phyloP scores from a whole-genome alignment of 768 basidiomycete genomes.

The Mrakia frigida region DNA sequence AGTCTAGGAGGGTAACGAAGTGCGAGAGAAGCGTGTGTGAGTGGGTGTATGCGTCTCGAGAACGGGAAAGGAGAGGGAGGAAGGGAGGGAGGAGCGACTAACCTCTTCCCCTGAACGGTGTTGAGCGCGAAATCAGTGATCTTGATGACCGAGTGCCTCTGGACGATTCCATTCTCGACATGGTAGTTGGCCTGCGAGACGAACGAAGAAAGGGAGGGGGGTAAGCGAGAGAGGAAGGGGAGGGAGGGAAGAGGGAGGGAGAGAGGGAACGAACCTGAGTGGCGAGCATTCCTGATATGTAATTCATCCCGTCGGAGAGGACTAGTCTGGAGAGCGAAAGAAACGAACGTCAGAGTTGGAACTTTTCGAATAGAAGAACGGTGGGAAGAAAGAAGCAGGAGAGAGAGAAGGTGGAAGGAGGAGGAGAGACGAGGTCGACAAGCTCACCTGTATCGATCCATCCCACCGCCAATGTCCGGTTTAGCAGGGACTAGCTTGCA shows the following conservation, averaged over 20 bases:
- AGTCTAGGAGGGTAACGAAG: not conserved
- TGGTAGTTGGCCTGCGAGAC: constrained; percentile 46
- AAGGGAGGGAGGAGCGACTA: not conserved
- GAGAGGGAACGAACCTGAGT: constrained; percentile 67
- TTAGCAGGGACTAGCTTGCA: constrained; percentile 64
- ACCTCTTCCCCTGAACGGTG: constrained; percentile 77
- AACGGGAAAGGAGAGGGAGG: not conserved
- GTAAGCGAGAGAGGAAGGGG: not conserved
- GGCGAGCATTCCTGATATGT: constrained; percentile 88
- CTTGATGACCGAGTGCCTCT: constrained; percentile 62
- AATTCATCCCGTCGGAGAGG: constrained; percentile 83
- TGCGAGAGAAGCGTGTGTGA: not conserved
- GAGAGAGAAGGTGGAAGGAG: constrained; percentile 9
- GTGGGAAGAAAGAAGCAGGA: constrained; percentile 4
- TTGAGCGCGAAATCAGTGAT: constrained; percentile 75
- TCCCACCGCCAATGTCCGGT: constrained; percentile 37
- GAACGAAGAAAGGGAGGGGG: not conserved
- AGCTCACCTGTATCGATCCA: constrained; percentile 44
- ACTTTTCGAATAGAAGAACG: too few relatives aligned
- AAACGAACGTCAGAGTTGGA: not conserved
- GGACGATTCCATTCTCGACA: constrained; percentile 59
- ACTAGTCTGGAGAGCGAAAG: constrained; percentile 56
- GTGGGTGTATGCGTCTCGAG: not conserved
- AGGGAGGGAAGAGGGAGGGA: not conserved
- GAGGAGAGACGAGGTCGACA: constrained; percentile 32